Evolutionary conservation across 169 alveolate species (phyloP), one percentile per base, ranked within the genome.

Genomic region (Blepharisma undulans): DNA sequence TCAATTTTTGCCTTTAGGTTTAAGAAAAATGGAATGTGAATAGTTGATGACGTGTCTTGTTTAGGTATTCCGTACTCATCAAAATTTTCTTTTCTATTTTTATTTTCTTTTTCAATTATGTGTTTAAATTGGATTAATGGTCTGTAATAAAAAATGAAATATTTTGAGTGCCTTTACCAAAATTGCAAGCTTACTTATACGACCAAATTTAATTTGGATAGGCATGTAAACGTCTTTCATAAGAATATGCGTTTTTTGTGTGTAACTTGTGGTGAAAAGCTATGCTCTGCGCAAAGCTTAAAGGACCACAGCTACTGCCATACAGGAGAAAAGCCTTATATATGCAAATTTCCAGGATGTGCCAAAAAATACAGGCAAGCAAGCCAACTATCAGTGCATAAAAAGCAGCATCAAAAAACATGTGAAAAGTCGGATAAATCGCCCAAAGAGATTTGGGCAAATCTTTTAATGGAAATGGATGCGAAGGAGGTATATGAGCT

Each of bases 301-400:
- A 22, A 30, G 16, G 91, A 86, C 7, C 91, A 86, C n/a, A 22
- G 27, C n/a, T 86, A 27, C 72, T 61, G 32, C 8, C 91, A 86
- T 85, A 71, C 91, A 18, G 30, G 36, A 85, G 91, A 29, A 22
- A 86, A 86, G 30, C 80, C 80, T 27, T 86, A 30, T 66, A 10
- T 29, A 33, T 86, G 91, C 89, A 48, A 48, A 5, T 48, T 48
- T 18, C 66, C 66, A 48, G 66, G 66, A 18, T 86, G 91, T 27
- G 4, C 32, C 16, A 86, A 86, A 33, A 72, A 25, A 25, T 86
- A 61, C 72, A 2, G 91, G 14, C 91, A 86, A 71, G 72, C 36
- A 4, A 86, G 91, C 22, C 84, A 86, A 86, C 72, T 71, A n/a
- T 71, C 91, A 0, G 22, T 29, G 18, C 91, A 86, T 72, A 60